These are phyloP conservation scores for Talaromyces sp. DNA, from an alignment of 2,329 filamentous ascomycete species.

Conservation along the genomic window DNA sequence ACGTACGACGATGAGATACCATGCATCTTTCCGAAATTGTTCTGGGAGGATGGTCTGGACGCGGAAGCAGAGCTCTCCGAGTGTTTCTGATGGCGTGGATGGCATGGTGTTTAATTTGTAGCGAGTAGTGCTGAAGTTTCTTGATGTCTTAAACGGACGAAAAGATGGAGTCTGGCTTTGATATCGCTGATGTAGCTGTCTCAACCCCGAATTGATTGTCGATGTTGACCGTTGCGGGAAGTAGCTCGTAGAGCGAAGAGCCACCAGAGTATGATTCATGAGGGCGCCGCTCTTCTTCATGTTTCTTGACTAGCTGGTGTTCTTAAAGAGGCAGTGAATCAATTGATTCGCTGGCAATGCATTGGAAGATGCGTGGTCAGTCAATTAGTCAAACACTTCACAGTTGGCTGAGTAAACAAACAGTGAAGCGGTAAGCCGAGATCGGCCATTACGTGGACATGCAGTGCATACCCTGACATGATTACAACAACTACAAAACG, in stretches of 20 bases:
- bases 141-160: neutral
- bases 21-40: slow-evolving; percentile 60
- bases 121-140: neutral
- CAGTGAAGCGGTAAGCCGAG: slow-evolving; percentile 3
- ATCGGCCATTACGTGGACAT: neutral
- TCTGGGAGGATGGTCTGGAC: slow-evolving; percentile 26
- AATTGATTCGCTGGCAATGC: slow-evolving; percentile 1
- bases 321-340: neutral
- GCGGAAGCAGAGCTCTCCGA: slow-evolving; percentile 24
- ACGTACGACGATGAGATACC: slow-evolving; percentile 45
- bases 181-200: neutral
- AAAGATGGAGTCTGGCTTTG: neutral
- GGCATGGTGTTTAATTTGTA: slow-evolving; percentile 10
- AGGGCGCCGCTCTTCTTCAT: neutral
- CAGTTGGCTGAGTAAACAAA: neutral
- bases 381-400: neutral
- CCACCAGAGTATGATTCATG: slow-evolving; percentile 8
- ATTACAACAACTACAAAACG: no score
- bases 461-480: neutral
- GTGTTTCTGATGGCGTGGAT: slow-evolving; percentile 27
- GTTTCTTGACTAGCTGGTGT: neutral
- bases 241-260: slow-evolving; percentile 6
- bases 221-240: slow-evolving; percentile 3
- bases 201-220: neutral
- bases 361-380: neutral